Conservation (phyloP, 2,329 filamentous ascomycete genomes). For the Trichoderma polysporum region DNA sequence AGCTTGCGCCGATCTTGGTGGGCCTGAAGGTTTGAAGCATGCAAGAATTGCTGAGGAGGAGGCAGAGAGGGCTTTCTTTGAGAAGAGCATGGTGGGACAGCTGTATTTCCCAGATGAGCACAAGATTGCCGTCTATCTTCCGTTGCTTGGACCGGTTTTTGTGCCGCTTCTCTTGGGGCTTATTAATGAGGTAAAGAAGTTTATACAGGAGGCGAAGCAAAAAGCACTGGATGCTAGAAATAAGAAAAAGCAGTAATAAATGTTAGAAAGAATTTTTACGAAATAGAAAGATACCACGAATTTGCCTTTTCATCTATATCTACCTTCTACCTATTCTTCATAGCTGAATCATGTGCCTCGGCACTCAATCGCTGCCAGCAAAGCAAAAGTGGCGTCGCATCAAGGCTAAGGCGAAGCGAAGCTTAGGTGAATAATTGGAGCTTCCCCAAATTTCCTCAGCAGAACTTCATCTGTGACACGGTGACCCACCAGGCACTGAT, state of each 20-base stretch:
- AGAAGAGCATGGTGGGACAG: constrained; percentile 98
- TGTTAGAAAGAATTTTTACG: not conserved
- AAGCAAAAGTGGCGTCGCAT: not conserved
- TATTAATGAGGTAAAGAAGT: constrained; percentile 74
- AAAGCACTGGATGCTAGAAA: constrained; percentile 41
- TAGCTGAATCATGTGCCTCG: not conserved
- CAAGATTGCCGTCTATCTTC: constrained; percentile 94
- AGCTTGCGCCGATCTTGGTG: constrained; percentile 71
- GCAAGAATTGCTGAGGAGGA: constrained; percentile 83
- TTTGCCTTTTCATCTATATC: not conserved
- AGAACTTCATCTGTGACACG: constrained; percentile 7
- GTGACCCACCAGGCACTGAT: not conserved
- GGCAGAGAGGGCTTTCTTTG: constrained; percentile 93
- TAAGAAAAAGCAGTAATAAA: constrained; percentile 37
- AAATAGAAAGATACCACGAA: constrained; percentile 20
- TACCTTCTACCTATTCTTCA: not conserved
- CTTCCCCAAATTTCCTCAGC: not conserved
- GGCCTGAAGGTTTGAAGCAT: constrained; percentile 68
- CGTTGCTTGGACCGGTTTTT: constrained; percentile 83
- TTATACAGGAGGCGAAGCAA: constrained; percentile 50
- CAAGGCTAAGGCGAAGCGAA: constrained; percentile 1
- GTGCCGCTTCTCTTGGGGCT: constrained; percentile 84
- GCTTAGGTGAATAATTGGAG: constrained; percentile 4
- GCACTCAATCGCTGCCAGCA: not conserved
- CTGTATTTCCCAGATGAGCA: constrained; percentile 99